Conservation (phyloP, 495 filamentous ascomycete genomes). For the Pseudotulostoma volvatum region DNA sequence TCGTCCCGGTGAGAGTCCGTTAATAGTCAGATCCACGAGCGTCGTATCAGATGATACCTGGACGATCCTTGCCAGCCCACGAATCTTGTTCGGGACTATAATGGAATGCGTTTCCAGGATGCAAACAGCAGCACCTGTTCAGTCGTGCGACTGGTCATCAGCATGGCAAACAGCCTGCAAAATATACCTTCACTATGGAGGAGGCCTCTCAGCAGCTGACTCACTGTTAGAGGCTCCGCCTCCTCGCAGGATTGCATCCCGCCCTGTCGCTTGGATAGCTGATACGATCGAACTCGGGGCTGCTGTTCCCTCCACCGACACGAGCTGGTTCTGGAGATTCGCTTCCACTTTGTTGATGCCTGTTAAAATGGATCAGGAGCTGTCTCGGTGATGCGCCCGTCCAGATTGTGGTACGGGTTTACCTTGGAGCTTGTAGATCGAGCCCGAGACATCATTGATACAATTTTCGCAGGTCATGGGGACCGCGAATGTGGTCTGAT, state of each 20-base stretch:
- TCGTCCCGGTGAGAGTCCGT: slow-evolving; percentile 62
- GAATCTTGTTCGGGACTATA: slow-evolving; percentile 41
- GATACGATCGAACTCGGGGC: slow-evolving; percentile 76
- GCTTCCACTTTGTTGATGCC: slow-evolving; percentile 34
- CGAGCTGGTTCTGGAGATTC: slow-evolving; percentile 30
- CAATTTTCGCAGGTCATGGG: slow-evolving; percentile 82
- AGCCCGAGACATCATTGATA: slow-evolving; percentile 63
- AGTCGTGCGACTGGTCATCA: slow-evolving; percentile 1
- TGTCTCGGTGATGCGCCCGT: too few species aligned
- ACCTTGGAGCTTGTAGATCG: slow-evolving; percentile 59
- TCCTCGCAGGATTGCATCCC: slow-evolving; percentile 87
- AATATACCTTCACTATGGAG: neutral
- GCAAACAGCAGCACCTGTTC: slow-evolving; percentile 72
- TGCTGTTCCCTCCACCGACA: slow-evolving; percentile 38
- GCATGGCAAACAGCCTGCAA: neutral
- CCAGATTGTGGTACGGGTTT: too few species aligned
- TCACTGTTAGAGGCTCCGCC: slow-evolving; percentile 71
- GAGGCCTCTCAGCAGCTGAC: slow-evolving; percentile 20
- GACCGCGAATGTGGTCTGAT: slow-evolving; percentile 86
- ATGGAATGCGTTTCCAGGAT: slow-evolving; percentile 82
- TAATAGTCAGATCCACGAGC: slow-evolving; percentile 73
- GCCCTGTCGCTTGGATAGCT: slow-evolving; percentile 76
- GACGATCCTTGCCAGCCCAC: slow-evolving; percentile 67
- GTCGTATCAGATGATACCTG: slow-evolving; percentile 61
- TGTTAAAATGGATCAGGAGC: slow-evolving; percentile 4